Base-by-base conservation (phyloP, 805 yeast species). In the Ogataea henricii region DNA sequence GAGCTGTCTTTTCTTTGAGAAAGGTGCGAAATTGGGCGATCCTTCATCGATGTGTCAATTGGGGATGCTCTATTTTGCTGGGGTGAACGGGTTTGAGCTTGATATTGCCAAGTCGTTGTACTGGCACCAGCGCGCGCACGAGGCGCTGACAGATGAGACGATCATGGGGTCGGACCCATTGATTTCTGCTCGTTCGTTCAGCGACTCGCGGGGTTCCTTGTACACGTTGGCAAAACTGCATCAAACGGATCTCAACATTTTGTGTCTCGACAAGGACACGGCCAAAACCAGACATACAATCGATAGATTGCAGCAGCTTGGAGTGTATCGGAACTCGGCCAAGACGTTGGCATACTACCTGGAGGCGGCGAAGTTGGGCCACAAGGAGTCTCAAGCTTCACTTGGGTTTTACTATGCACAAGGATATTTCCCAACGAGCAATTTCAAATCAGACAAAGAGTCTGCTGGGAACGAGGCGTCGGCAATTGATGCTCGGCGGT, bases 351-450 rank as follows among this genome's bases (percentile, higher is more conserved):
- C 73, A 43, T 74, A 76, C 51, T 86, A 77, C 60, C 66, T 77
- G 48, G 75, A 75, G 45, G 85, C 88, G 25, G 88, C 88, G 0
- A 73, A 72, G 47, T 67, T 77, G 35, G 79, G 81, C 3, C 82
- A 85, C 57, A 68, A 85, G 4, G 81, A 86, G 21, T 80, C 92
- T 0, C 89, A 85, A 62, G 82, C 81, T 63, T 77, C 82, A 46
- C 67, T 87, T 36, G 95, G 92, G 2, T 77, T 82, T 60, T 82
- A 83, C 48, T 85, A 82, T 62, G 91, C 87, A 55, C 83, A 81
- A 57, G 94, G 94, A 2, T 64, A 44, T 46, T 63, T 67, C 53
- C 70, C 71, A 17, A 60, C 69, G 2, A 48, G 55, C 39, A 58
- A 56, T 33, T 67, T 66, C 53, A 63, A 59, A 36, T 62, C 67